Evolutionary conservation across 257 asterid genomes (phyloP).

Genomic region (Parsonsia alboflavescens): DNA sequence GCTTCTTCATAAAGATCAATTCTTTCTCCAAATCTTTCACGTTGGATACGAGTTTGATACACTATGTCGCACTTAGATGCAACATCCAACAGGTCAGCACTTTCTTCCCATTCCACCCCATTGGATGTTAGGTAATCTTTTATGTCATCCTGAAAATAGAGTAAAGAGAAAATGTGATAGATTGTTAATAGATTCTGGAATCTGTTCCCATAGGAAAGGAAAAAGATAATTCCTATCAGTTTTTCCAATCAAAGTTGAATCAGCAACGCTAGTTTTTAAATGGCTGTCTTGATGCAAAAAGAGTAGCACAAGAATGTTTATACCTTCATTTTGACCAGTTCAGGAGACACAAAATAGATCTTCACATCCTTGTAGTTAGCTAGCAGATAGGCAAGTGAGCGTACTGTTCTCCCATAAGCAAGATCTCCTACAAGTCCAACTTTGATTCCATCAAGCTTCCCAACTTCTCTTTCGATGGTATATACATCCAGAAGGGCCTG

Average conservation of each 20-base stretch:
- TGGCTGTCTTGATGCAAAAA: background rate
- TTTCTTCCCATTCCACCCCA: constrained; percentile 91
- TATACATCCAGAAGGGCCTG: constrained; percentile 89
- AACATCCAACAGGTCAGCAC: constrained; percentile 64
- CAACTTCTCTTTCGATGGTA: constrained; percentile 82
- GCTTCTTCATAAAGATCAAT: constrained; percentile 76
- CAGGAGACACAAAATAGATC: constrained; percentile 84
- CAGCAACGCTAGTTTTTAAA: too few relatives aligned
- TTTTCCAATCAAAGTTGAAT: background rate
- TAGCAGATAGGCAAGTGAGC: constrained; percentile 88
- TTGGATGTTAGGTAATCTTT: constrained; percentile 74
- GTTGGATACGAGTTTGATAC: constrained; percentile 79
- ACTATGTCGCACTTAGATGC: constrained; percentile 89
- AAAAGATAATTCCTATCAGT: background rate
- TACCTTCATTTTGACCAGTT: constrained; percentile 90
- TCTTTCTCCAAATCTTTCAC: constrained; percentile 80
- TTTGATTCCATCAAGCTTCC: constrained; percentile 81
- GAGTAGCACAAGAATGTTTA: background rate
- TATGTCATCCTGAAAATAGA: constrained; percentile 64
- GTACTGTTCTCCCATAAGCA: constrained; percentile 89
- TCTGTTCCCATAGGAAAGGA: background rate
- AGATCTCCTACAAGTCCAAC: constrained; percentile 97
- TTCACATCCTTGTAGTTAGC: constrained; percentile 69
- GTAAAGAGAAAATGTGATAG: background rate
- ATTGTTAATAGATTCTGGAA: background rate